These are phyloP conservation scores for Pouteria glomerata DNA, from an alignment of 148 eudicot species.

Conservation along the genomic window DNA sequence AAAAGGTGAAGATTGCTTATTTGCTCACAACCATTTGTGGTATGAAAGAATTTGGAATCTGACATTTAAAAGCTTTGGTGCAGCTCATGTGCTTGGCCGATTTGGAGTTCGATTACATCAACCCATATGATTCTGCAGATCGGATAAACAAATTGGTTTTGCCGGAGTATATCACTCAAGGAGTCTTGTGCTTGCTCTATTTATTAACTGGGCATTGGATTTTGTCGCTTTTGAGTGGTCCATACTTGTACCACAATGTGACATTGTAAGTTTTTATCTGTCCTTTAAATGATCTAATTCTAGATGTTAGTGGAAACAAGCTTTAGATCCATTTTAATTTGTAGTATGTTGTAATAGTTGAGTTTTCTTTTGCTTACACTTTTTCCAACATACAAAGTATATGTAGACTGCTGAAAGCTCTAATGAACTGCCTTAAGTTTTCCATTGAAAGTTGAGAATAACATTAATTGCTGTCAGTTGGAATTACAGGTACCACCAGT, in stretches of 20 bases:
- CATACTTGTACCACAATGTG: conserved; percentile 81
- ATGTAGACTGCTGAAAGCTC: no score
- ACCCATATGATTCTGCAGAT: conserved; percentile 87
- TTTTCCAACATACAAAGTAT: no score
- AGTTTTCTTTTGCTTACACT: no score
- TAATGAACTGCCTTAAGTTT: no score
- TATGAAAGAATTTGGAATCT: conserved; percentile 6
- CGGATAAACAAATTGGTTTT: conserved; percentile 71
- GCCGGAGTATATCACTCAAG: conserved; percentile 79
- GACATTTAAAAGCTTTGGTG: conserved; percentile 21
- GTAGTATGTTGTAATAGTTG: no score
- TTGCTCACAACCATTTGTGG: background rate
- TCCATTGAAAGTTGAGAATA: no score
- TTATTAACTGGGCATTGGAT: conserved; percentile 88
- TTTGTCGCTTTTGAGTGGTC: conserved; percentile 70
- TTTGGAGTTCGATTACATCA: conserved; percentile 93
- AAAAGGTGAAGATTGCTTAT: background rate
- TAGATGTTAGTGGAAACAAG: background rate
- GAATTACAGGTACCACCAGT: no score
- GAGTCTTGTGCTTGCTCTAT: conserved; percentile 59
- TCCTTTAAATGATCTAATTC: background rate
- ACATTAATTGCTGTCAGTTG: no score
- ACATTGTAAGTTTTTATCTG: conserved; percentile 58
- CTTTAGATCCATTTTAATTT: background rate
- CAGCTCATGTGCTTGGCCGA: conserved; percentile 98